Conservation (phyloP, 768 basidiomycete genomes). For the Candolleomyces aberdarensis region DNA sequence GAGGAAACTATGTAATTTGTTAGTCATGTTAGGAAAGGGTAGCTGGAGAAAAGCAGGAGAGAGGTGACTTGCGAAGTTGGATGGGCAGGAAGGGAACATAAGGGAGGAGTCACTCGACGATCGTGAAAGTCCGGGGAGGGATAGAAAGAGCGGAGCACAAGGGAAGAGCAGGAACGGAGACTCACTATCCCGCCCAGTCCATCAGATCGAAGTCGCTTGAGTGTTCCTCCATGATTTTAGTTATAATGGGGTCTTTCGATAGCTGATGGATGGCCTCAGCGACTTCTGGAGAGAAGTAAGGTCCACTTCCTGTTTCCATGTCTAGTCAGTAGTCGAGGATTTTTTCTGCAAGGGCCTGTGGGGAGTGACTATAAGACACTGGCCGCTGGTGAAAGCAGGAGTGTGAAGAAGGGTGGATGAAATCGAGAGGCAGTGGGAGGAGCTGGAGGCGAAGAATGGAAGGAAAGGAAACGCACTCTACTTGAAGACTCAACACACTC, state of each 20-base stretch:
- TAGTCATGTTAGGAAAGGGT: not conserved
- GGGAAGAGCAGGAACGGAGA: too few relatives aligned
- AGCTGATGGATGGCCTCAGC: slow-evolving; percentile 66
- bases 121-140: too few relatives aligned
- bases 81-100: too few relatives aligned
- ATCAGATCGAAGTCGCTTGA: slow-evolving; percentile 84
- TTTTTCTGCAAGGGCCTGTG: slow-evolving; percentile 43
- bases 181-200: slow-evolving; percentile 91
- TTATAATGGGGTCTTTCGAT: slow-evolving; percentile 67
- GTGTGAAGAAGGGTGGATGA: too few relatives aligned
- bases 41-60: too few relatives aligned
- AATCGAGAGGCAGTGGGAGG: too few relatives aligned
- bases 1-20: slow-evolving; percentile 64
- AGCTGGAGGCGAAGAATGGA: too few relatives aligned
- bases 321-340: slow-evolving; percentile 60
- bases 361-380: too few relatives aligned
- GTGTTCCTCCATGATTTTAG: slow-evolving; percentile 52
- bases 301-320: not conserved
- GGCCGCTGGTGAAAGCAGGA: too few relatives aligned
- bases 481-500: slow-evolving; percentile 71
- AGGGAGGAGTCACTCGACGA: too few relatives aligned
- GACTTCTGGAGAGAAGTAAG: slow-evolving; percentile 56
- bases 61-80: too few relatives aligned
- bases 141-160: too few relatives aligned
- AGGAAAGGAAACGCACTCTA: slow-evolving; percentile 24